These are phyloP conservation scores for Nicotiana paniculata DNA, from an alignment of 257 asterid species.

Conservation along the genomic window DNA sequence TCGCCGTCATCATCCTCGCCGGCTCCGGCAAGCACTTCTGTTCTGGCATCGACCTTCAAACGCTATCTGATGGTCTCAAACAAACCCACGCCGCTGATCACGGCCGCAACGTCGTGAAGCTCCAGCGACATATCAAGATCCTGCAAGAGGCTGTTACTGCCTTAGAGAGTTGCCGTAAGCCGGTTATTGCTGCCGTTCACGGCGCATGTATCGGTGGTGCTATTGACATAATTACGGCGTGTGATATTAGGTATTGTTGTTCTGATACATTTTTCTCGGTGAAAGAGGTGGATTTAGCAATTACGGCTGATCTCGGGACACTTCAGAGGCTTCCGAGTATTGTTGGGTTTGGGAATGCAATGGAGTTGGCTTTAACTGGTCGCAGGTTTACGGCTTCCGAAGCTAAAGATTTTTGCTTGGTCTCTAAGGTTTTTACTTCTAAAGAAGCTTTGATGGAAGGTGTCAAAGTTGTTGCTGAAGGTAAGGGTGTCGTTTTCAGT, in stretches of 20 bases:
- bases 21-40: slow-evolving; percentile 77
- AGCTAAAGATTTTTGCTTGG: slow-evolving; percentile 74
- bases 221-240: slow-evolving; percentile 66
- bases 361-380: slow-evolving; percentile 81
- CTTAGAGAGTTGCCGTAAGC: slow-evolving; percentile 82
- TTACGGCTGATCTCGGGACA: slow-evolving; percentile 83
- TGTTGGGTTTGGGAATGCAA: slow-evolving; percentile 80
- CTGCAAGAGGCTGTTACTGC: slow-evolving; percentile 64
- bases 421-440: slow-evolving; percentile 38
- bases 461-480: slow-evolving; percentile 54
- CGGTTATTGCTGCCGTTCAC: slow-evolving; percentile 69
- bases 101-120: slow-evolving; percentile 52
- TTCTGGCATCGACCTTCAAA: slow-evolving; percentile 66
- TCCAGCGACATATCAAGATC: slow-evolving; percentile 54
- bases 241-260: slow-evolving; percentile 68
- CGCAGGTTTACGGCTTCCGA: slow-evolving; percentile 56
- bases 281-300: slow-evolving; percentile 83
- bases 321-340: slow-evolving; percentile 86
- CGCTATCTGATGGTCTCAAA: slow-evolving; percentile 15
- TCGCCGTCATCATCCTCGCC: slow-evolving; percentile 50
- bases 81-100: slow-evolving; percentile 21
- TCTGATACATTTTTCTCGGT: slow-evolving; percentile 52
- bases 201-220: slow-evolving; percentile 94
- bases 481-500: slow-evolving; percentile 24
- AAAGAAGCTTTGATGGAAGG: slow-evolving; percentile 51